These are phyloP conservation scores for Ceratocystis cubensis DNA, from an alignment of 2,329 filamentous ascomycete genomes.

Conservation along the genomic window DNA sequence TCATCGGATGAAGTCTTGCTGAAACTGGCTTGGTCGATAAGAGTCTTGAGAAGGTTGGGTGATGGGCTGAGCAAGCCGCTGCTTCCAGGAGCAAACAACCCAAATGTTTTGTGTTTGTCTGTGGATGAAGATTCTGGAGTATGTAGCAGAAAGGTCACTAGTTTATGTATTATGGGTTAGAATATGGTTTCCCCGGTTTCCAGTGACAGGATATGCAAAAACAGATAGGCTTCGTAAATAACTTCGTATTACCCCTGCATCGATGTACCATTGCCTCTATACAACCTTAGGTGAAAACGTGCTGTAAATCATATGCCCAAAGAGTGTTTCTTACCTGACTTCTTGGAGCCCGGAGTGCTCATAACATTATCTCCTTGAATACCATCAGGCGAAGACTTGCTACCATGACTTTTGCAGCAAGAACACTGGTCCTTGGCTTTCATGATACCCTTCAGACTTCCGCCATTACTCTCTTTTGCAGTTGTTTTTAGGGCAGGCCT, in stretches of 20 bases:
- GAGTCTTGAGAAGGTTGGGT: conserved; percentile 7
- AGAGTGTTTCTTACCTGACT: conserved; percentile 1
- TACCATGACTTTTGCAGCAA: not conserved
- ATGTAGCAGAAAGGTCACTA: not conserved
- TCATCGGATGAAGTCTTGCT: not conserved
- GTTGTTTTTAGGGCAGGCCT: not conserved
- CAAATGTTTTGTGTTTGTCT: conserved; percentile 19
- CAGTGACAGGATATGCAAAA: not conserved
- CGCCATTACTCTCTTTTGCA: no score
- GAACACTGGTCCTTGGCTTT: not conserved
- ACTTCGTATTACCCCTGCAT: no score
- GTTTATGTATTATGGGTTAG: not conserved
- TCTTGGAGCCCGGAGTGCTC: not conserved
- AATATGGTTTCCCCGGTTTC: not conserved
- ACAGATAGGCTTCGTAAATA: not conserved
- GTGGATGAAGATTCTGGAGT: not conserved
- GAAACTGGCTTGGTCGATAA: conserved; percentile 15
- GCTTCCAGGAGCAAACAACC: not conserved
- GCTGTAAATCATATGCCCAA: not conserved
- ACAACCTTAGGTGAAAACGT: not conserved
- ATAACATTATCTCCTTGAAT: not conserved
- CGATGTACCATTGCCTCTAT: no score
- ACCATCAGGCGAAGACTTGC: not conserved
- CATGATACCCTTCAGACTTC: not conserved
- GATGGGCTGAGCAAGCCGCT: not conserved